Conservation (phyloP, 371 early-diverging fungal species). For the Rhizopus microsporus region DNA sequence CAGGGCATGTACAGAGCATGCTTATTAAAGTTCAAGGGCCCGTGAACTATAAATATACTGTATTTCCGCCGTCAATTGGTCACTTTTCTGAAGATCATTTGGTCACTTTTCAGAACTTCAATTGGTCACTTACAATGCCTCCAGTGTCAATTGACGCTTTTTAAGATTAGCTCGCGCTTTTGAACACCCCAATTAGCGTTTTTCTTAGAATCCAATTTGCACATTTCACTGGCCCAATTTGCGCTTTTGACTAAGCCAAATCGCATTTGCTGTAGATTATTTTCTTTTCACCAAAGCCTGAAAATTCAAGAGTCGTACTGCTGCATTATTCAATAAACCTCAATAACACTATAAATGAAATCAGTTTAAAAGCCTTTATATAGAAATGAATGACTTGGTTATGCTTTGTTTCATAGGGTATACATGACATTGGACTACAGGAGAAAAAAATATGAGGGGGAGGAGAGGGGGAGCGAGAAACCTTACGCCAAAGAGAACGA, state of each 20-base stretch:
- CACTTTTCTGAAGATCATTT: no score
- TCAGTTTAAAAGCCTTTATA: slow-evolving; percentile 23
- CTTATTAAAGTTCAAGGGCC: no score
- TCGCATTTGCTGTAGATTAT: slow-evolving; percentile 15
- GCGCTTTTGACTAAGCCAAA: slow-evolving; percentile 10
- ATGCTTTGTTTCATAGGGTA: slow-evolving; percentile 13
- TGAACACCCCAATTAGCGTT: slow-evolving; percentile 8
- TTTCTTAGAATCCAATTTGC: slow-evolving; percentile 5
- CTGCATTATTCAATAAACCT: slow-evolving; percentile 19
- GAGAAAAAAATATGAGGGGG: slow-evolving; percentile 8
- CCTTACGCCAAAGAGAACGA: slow-evolving; percentile 14
- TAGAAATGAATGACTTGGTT: slow-evolving; percentile 22
- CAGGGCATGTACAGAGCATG: no score
- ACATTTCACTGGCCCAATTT: no score
- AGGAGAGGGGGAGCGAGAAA: slow-evolving; percentile 13
- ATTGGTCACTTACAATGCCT: not conserved
- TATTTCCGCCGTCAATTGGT: no score
- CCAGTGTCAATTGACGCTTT: not conserved
- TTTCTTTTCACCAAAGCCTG: slow-evolving; percentile 18
- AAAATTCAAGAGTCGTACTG: slow-evolving; percentile 20
- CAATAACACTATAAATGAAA: slow-evolving; percentile 19
- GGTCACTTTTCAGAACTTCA: no score
- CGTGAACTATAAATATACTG: no score
- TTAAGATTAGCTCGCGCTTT: not conserved
- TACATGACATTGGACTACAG: slow-evolving; percentile 13